A percentile compares a stretch with the other conserved stretches of the same genome.
phyloP scores from a whole-genome alignment of 1,284 basidiomycete species.

The Papiliotrema fonsecae region DNA sequence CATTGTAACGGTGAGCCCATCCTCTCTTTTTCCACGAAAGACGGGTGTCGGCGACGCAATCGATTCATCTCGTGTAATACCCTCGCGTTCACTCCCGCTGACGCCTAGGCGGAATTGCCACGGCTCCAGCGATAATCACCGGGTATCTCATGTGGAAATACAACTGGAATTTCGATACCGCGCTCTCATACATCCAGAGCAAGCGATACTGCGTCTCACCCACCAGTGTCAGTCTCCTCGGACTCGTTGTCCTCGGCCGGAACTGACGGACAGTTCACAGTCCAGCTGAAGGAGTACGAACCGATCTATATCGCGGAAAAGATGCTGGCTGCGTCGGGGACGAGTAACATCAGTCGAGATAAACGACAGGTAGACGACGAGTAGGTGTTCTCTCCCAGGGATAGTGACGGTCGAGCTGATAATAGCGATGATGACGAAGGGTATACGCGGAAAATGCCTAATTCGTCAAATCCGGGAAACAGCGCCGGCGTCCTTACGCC shows the following conservation, averaged over 20 bases:
- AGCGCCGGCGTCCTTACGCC: not conserved
- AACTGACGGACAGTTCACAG: conserved; percentile 57
- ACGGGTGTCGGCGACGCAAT: too few relatives aligned
- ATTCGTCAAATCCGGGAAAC: not conserved
- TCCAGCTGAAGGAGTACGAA: conserved; percentile 87
- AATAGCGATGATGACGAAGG: not conserved
- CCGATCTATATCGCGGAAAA: conserved; percentile 58
- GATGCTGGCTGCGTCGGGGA: conserved; percentile 14
- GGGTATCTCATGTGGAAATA: conserved; percentile 87
- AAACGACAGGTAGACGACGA: conserved; percentile 13
- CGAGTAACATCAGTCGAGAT: conserved; percentile 3
- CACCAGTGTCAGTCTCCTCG: conserved; percentile 55
- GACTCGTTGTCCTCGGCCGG: not conserved
- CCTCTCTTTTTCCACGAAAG: not conserved
- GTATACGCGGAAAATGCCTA: not conserved
- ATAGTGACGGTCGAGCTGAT: not conserved
- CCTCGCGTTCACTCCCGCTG: not conserved
- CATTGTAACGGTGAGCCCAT: conserved; percentile 74
- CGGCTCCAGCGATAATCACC: conserved; percentile 81
- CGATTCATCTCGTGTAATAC: too few relatives aligned
- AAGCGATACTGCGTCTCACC: conserved; percentile 85
- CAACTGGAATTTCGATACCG: conserved; percentile 69
- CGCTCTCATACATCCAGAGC: conserved; percentile 78
- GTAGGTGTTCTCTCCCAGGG: not conserved
- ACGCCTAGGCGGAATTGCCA: conserved; percentile 71